Evolutionary conservation across 352 stramenopile genomes (phyloP).

Genomic region (Phytophthora pinifolia): DNA sequence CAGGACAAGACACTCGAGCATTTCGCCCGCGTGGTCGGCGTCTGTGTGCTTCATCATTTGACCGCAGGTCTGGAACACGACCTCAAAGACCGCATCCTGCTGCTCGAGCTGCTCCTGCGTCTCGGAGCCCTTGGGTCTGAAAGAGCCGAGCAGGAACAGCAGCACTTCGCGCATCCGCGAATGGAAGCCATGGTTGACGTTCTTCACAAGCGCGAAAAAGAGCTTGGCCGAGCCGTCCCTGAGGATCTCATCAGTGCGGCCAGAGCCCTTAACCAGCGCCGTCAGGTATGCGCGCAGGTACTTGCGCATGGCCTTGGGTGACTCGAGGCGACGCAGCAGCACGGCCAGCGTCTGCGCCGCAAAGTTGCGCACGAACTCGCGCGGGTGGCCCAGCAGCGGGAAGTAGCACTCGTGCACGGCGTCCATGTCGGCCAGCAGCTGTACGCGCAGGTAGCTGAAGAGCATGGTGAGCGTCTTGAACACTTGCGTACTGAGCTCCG

Average conservation of each 20-base stretch:
- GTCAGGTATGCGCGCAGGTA: slow-evolving; percentile 79
- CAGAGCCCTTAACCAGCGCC: slow-evolving; percentile 69
- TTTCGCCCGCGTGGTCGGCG: slow-evolving; percentile 50
- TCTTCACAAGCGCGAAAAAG: slow-evolving; percentile 81
- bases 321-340: slow-evolving; percentile 79
- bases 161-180: slow-evolving; percentile 83
- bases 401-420: slow-evolving; percentile 92
- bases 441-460: slow-evolving; percentile 84
- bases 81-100: slow-evolving; percentile 52
- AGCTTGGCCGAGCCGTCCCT: slow-evolving; percentile 85
- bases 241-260: slow-evolving; percentile 63
- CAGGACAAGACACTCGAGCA: slow-evolving; percentile 68
- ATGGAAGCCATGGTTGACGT: slow-evolving; percentile 86
- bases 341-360: slow-evolving; percentile 86
- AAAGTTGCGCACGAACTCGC: slow-evolving; percentile 90
- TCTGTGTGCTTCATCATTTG: slow-evolving; percentile 83
- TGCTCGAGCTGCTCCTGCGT: slow-evolving; percentile 27
- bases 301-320: slow-evolving; percentile 71
- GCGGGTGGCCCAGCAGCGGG: slow-evolving; percentile 79
- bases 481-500: slow-evolving; percentile 87
- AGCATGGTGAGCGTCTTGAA: slow-evolving; percentile 92
- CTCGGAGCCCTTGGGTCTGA: slow-evolving; percentile 46
- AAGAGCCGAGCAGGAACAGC: slow-evolving; percentile 67
- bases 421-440: slow-evolving; percentile 88
- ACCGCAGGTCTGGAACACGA: slow-evolving; percentile 65